Conservation (phyloP, 352 stramenopile species). For the Aphanomyces euteiches region DNA sequence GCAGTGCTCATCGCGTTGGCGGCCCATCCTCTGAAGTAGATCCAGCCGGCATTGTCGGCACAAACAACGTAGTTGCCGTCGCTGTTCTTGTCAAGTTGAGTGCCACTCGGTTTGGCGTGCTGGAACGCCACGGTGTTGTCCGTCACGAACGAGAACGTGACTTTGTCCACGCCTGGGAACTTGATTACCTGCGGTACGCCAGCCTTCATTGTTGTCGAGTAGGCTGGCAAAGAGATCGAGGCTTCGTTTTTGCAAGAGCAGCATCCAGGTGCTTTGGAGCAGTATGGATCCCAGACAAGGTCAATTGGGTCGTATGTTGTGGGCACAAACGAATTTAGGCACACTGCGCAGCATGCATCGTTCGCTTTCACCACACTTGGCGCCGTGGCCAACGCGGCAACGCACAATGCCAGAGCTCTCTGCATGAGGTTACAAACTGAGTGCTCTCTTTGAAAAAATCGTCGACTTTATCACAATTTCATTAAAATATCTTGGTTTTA, state of each 20-base stretch:
- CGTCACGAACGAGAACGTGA: slow-evolving; percentile 6
- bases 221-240: slow-evolving; percentile 10
- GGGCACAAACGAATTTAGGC: slow-evolving; percentile 9
- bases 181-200: slow-evolving; percentile 10
- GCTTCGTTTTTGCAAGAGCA: slow-evolving; percentile 20
- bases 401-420: slow-evolving; percentile 2
- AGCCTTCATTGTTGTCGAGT: background rate
- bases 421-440: slow-evolving; percentile 2
- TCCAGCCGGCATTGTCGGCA: slow-evolving; percentile 8
- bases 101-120: slow-evolving; percentile 1
- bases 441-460: background rate
- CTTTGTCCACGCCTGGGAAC: slow-evolving; percentile 17
- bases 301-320: slow-evolving; percentile 15
- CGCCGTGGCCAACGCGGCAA: too few relatives aligned
- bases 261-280: slow-evolving; percentile 14
- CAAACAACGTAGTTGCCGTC: slow-evolving; percentile 27
- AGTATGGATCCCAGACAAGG: background rate
- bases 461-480: too few relatives aligned
- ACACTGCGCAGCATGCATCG: slow-evolving; percentile 19
- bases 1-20: slow-evolving; percentile 7
- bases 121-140: slow-evolving; percentile 4
- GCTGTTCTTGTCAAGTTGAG: background rate
- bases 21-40: slow-evolving; percentile 22
- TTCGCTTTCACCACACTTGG: background rate
- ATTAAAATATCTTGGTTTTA: too few relatives aligned